Base-by-base conservation (phyloP, 2,329 filamentous ascomycete genomes). In the Fusarium sp. region DNA sequence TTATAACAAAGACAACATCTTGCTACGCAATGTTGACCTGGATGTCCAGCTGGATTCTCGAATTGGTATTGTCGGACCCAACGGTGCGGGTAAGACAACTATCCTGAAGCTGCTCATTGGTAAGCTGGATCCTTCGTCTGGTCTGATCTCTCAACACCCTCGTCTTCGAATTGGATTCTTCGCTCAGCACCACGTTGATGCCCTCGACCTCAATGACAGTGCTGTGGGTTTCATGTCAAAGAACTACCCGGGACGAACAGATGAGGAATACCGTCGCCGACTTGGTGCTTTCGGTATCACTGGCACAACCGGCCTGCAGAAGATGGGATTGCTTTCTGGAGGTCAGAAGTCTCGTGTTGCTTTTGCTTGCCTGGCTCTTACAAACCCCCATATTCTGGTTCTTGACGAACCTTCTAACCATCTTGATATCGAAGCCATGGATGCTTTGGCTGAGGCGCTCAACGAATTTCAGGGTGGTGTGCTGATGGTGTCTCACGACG, bases 381-480 rank as follows among this genome's bases (percentile, higher is more conserved):
- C 91, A 53, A 97, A 98, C 83, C 96, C 96, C 22, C 96, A 99
- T 80, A 98, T 99, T 74, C 88, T 99, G 50, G 95, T 99, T 68
- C 93, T 99, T 55, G 96, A 99, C 88, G 96, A 99, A 83, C 96
- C 96, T 81, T 97, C 94, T 72, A 99, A 99, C 86, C 96, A 99
- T 83, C 86, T 99, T 77, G 96, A 99, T 89, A 98, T 99, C 76
- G 96, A 99, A 83, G 96, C 96, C 72, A 98, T 99, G 96, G 96
- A 99, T 81, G 95, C 96, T 15, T 86, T 99, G 57, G 92, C 94
- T 8, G 90, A 92, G 35, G 96, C 96, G 20, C 86, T 99, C 75
- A 88, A 90, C 75, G 89, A 91, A 72, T 99, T 98, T 84, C 89
- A 97, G 84, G 96, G 96, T 69, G 96, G 96, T 81, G 95, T 99